Evolutionary conservation across 768 basidiomycete genomes (phyloP), one percentile per base, ranked within the genome.

Genomic region (Boletus subparvulus): DNA sequence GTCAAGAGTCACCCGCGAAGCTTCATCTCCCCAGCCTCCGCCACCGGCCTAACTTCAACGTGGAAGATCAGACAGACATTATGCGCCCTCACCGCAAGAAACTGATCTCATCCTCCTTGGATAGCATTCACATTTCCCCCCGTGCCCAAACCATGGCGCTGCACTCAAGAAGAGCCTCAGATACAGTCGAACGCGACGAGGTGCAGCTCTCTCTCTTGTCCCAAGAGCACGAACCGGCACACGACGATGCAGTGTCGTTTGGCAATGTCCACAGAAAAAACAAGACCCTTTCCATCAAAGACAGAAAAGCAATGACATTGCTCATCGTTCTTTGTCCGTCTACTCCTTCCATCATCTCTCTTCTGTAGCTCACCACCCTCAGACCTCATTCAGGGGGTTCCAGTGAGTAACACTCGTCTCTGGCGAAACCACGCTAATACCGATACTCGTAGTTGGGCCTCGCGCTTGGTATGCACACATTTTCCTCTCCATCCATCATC

Each of bases 381-480:
- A 90, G 88, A 90, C 69, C 78, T 90, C 36, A 84, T 89, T 50
- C 94, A 97, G 73, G 94, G 94, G 42, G 85, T 96, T 64, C 94
- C 94, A 52, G 92, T 97, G 70, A 69, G 87, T 80, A 14, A 43
- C 59, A 24, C 51, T 41, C 56, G 54, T 58, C 50, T 63, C 21
- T 58, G 54, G 48, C 39, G 21, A 46, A 32, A 13, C 47, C 46
- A 35, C 35, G 40, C 54, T 66, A 45, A 69, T 43, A 33, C 36
- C 42, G 26, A 13, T 3, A 2, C 50, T 47, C 47, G 47, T 26
- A 92, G 90, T 69, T 92, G 60, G 94, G 95, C 30, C 85, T 98
- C 56, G 95, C 96, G 39, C 82, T 98, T 53, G 90, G 90, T 90
- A 66, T 55, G 77, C 61, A 21, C 51, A 43, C 19, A 45, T 43